phyloP scores from a whole-genome alignment of 2,329 filamentous ascomycete genomes.

The Talaromyces atroroseus region DNA sequence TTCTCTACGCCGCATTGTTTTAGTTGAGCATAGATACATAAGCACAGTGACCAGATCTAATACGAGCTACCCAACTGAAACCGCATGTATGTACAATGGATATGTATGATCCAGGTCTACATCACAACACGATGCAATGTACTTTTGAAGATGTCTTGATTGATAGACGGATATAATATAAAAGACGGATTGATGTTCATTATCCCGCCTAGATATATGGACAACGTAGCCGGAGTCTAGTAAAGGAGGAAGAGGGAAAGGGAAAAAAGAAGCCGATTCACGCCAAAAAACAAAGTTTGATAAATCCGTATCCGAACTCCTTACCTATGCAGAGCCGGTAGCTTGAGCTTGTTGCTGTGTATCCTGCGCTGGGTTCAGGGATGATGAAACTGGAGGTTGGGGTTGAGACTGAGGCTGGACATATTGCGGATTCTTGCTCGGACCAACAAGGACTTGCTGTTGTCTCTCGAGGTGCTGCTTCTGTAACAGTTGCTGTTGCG shows the following conservation, averaged over 20 bases:
- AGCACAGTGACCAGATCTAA: neutral
- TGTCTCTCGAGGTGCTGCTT: slow-evolving; percentile 28
- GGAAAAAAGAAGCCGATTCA: neutral
- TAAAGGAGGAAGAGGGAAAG: neutral
- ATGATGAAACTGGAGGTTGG: neutral
- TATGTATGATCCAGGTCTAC: neutral
- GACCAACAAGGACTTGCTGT: slow-evolving; percentile 12
- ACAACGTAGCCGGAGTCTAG: neutral
- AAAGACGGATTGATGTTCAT: neutral
- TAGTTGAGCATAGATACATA: neutral
- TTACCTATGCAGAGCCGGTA: slow-evolving; percentile 25
- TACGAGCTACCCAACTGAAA: neutral
- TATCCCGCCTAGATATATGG: neutral
- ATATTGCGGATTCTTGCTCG: slow-evolving; percentile 12
- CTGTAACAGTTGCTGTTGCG: slow-evolving; percentile 36
- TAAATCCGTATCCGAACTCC: neutral
- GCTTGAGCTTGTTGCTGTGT: slow-evolving; percentile 32
- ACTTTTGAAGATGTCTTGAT: neutral
- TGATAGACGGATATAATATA: neutral
- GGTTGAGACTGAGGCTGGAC: slow-evolving; percentile 4
- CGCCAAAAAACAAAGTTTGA: neutral
- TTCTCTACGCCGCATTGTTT: neutral
- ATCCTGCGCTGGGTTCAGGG: slow-evolving; percentile 15
- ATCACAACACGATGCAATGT: neutral
- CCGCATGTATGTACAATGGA: neutral